Base-by-base conservation (phyloP, 306 rosid genomes). In the Quercus alba region DNA sequence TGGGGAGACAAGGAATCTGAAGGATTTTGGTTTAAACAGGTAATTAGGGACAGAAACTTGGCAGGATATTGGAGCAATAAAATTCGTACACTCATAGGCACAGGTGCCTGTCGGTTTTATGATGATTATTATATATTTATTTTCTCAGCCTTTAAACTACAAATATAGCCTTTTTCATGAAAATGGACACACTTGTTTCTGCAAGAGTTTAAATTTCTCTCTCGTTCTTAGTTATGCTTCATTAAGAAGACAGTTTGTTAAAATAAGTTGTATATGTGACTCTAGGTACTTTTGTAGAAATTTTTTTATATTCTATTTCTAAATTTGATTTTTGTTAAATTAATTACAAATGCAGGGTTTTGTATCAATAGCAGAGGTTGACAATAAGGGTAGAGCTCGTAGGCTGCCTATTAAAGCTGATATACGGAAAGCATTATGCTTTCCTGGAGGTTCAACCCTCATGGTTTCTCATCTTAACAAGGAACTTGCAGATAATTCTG, bases 1-100 rank as follows among this genome's bases (percentile, higher is more conserved):
- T 94, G 98, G 97, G 98, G 97, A 59, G 98, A 94, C 89, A 82
- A 88, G 86, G 97, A 91, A 84, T 94, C 98, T 72, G 94, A 92
- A 91, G 92, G 87, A 26, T 94, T 94, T 87, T 92, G 97, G 98
- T 86, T 85, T 83, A 94, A 92, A 82, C 97, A 90, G 97, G 98
- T 94, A 75, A 44, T 71, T 76, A 41, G 51, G 59, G 41, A 56
- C 56, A 51, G 19, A 70, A 41, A 21, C 62, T 76, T 85, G 14
- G 25, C 44, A 38, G 59, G 54, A 76, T 49, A 21, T 25, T 74
- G 78, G 83, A 71, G 41, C 52, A 76, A 75, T 23, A 55, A 49
- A 30, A 57, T 30, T 74, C 64, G 54, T 38, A 70, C 54, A 9
- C 72, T 68, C 46, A 35, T 33, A 19, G 51, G 52, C 72, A 12